Percentiles rank a stretch among this genome's conserved stretches.
Evolutionary conservation across 805 yeast genomes (phyloP).

Genomic region (Schwanniomyces yamadae): DNA sequence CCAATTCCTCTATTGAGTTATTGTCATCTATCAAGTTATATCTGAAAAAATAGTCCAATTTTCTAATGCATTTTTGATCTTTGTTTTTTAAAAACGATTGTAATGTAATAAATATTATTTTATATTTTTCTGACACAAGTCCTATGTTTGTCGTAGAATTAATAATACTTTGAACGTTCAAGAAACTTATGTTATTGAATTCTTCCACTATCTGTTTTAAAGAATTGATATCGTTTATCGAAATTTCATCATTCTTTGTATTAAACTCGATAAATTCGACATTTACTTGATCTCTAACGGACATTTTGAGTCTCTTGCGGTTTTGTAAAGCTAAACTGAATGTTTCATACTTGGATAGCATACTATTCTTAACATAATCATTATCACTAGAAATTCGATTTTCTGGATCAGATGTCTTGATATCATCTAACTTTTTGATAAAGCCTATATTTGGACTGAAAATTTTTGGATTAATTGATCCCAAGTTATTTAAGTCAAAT

Average conservation of each 20-base stretch:
- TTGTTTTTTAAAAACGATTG: slow-evolving; percentile 7
- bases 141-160: slow-evolving; percentile 1
- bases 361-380: slow-evolving; percentile 6
- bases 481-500: slow-evolving; percentile 15
- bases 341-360: slow-evolving; percentile 12
- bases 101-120: slow-evolving; percentile 7
- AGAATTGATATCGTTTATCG: slow-evolving; percentile 20
- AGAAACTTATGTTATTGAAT: slow-evolving; percentile 16
- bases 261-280: slow-evolving; percentile 12
- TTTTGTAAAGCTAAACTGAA: slow-evolving; percentile 13
- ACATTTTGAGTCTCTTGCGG: slow-evolving; percentile 10
- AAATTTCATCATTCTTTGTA: slow-evolving; percentile 3
- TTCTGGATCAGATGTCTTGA: neutral
- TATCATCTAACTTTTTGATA: too few species aligned
- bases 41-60: slow-evolving; percentile 17
- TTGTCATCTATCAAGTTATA: slow-evolving; percentile 17
- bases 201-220: slow-evolving; percentile 15
- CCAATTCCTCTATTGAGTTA: slow-evolving; percentile 11
- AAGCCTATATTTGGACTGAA: too few species aligned
- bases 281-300: slow-evolving; percentile 7
- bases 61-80: too few species aligned
- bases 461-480: slow-evolving; percentile 17
- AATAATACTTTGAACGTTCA: slow-evolving; percentile 12
- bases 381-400: neutral
- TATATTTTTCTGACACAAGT: slow-evolving; percentile 5